These are phyloP conservation scores for Hyaloscypha bicolor DNA, from an alignment of 495 filamentous ascomycete species.

Conservation along the genomic window DNA sequence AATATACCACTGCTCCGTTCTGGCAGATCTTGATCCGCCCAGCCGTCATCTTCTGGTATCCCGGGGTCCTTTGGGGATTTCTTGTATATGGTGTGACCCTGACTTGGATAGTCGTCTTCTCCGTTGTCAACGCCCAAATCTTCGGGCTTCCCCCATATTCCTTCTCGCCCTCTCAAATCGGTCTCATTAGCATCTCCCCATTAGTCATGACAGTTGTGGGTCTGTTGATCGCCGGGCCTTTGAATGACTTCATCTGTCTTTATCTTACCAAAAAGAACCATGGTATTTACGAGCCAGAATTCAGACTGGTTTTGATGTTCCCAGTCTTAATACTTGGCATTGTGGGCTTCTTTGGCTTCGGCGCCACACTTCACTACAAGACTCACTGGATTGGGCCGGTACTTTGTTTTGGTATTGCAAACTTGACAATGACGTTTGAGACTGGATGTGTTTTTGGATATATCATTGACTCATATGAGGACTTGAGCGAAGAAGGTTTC, in stretches of 20 bases:
- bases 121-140: slow-evolving; percentile 53
- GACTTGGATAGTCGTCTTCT: slow-evolving; percentile 57
- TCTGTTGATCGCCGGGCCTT: slow-evolving; percentile 48
- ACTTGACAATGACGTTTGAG: slow-evolving; percentile 55
- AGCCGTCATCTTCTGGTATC: slow-evolving; percentile 54
- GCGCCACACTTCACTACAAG: slow-evolving; percentile 40
- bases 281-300: slow-evolving; percentile 41
- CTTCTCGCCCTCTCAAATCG: slow-evolving; percentile 50
- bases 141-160: slow-evolving; percentile 55
- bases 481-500: slow-evolving; percentile 47
- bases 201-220: slow-evolving; percentile 54
- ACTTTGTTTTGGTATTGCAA: slow-evolving; percentile 53
- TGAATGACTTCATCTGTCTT: slow-evolving; percentile 41
- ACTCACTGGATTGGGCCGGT: slow-evolving; percentile 58
- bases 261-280: slow-evolving; percentile 24
- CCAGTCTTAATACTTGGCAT: slow-evolving; percentile 18
- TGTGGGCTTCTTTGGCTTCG: slow-evolving; percentile 37
- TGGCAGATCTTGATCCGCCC: slow-evolving; percentile 55
- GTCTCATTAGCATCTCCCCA: slow-evolving; percentile 51
- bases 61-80: slow-evolving; percentile 56
- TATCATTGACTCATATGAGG: slow-evolving; percentile 53
- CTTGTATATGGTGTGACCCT: slow-evolving; percentile 53
- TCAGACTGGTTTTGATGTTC: slow-evolving; percentile 46
- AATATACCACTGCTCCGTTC: slow-evolving; percentile 47
- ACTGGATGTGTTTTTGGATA: slow-evolving; percentile 56